These are phyloP conservation scores for Rhododendron mucronatum DNA, from an alignment of 148 eudicot genomes.

Conservation along the genomic window DNA sequence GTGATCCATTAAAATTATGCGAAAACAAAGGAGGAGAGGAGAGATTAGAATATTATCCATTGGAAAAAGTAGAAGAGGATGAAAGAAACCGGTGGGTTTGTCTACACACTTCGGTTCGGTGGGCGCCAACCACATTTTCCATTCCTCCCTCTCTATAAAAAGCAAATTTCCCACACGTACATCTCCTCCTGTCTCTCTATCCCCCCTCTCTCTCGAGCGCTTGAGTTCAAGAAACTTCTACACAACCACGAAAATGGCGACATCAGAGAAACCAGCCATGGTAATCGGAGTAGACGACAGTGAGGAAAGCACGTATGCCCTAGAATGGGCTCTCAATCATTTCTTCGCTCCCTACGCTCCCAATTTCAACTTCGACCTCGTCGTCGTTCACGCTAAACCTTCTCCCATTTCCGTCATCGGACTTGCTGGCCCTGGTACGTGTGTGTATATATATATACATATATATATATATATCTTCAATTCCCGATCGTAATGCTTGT, in stretches of 20 bases:
- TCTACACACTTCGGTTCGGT: neutral
- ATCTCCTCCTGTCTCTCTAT: neutral
- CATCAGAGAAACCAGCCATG: constrained; percentile 43
- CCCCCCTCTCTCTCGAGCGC: neutral
- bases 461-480: neutral
- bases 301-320: constrained; percentile 54
- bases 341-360: constrained; percentile 45
- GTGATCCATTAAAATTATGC: no score
- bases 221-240: neutral
- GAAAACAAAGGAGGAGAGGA: no score
- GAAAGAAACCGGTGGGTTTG: neutral
- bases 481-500: neutral
- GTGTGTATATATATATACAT: neutral
- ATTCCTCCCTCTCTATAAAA: neutral
- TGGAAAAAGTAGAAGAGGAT: neutral
- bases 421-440: constrained; percentile 50
- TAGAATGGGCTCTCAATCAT: constrained; percentile 57
- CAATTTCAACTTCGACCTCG: constrained; percentile 36
- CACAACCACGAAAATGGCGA: neutral
- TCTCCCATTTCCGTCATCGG: constrained; percentile 37
- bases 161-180: neutral
- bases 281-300: constrained; percentile 55
- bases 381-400: constrained; percentile 57
- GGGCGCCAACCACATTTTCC: neutral
- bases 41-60: neutral